These are phyloP conservation scores for Orbilia brochopaga DNA, from an alignment of 2,329 filamentous ascomycete genomes.

Conservation along the genomic window DNA sequence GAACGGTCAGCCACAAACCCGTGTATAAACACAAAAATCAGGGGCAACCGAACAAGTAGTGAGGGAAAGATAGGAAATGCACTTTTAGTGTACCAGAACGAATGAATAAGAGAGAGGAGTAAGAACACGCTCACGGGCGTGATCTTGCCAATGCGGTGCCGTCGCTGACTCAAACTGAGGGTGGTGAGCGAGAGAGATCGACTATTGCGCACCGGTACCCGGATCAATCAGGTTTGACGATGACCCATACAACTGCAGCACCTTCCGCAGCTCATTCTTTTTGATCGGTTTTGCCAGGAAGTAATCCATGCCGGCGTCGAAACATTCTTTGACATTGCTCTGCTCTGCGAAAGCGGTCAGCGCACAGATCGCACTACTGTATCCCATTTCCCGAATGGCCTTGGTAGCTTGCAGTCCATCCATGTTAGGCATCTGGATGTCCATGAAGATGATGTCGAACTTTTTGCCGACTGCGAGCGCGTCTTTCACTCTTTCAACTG, in stretches of 20 bases:
- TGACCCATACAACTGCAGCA: constrained; percentile 52
- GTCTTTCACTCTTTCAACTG: constrained; percentile 80
- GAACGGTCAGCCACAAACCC: constrained; percentile 20
- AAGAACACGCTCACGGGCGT: no score
- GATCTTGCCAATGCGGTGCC: no score
- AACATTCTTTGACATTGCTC: constrained; percentile 82
- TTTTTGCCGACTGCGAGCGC: constrained; percentile 74
- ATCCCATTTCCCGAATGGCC: constrained; percentile 83
- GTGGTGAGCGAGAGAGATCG: no score
- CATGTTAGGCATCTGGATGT: constrained; percentile 92
- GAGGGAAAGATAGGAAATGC: constrained; percentile 24
- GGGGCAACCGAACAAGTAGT: constrained; percentile 29
- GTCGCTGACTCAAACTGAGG: no score
- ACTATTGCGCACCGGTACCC: not conserved
- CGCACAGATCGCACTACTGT: constrained; percentile 85
- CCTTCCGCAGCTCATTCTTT: constrained; percentile 52
- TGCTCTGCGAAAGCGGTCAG: constrained; percentile 90
- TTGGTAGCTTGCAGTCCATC: constrained; percentile 86
- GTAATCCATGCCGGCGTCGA: constrained; percentile 90
- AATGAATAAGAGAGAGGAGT: constrained; percentile 11
- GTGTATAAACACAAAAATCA: constrained; percentile 22
- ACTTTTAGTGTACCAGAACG: constrained; percentile 36
- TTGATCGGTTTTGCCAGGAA: constrained; percentile 71
- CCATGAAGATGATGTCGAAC: constrained; percentile 93
- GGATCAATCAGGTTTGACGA: constrained; percentile 25